Conservation (phyloP, 345 rosid species). For the Xanthoceras sorbifolium region DNA sequence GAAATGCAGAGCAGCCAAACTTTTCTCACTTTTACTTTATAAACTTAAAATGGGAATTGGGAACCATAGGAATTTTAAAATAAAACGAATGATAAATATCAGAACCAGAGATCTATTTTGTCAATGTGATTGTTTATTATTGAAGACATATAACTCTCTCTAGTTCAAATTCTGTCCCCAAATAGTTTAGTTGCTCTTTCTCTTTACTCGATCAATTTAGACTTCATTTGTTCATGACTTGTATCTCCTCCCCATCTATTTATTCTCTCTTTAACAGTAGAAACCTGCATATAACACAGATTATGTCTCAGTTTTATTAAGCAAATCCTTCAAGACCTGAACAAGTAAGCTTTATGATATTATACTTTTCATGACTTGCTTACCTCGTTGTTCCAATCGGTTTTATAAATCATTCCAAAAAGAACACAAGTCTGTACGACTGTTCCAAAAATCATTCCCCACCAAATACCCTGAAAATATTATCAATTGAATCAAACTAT, state of each 20-base stretch:
- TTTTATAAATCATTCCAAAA: slow-evolving; percentile 55
- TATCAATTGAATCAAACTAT: neutral
- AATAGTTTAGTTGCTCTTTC: no score
- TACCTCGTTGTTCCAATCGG: slow-evolving; percentile 77
- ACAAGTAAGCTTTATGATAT: neutral
- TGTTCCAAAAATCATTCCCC: slow-evolving; percentile 70
- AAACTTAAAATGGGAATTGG: no score
- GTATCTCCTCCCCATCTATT: slow-evolving; percentile 61
- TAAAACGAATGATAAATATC: neutral
- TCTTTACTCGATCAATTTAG: neutral
- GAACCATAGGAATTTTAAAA: no score
- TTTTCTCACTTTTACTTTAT: no score
- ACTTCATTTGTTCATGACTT: slow-evolving; percentile 10
- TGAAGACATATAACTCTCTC: neutral
- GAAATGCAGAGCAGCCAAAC: no score
- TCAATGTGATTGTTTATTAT: neutral
- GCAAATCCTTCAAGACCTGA: neutral
- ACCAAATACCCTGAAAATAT: slow-evolving; percentile 69
- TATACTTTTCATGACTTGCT: neutral
- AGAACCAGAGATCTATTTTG: neutral
- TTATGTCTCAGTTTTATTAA: neutral
- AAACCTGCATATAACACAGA: slow-evolving; percentile 50
- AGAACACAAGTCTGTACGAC: slow-evolving; percentile 57
- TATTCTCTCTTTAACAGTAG: slow-evolving; percentile 62
- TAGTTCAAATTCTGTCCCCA: neutral